Percentiles rank a stretch among this genome's conserved stretches.
These are phyloP conservation scores for Pythium oligandrum DNA, from an alignment of 352 stramenopile species.

Conservation along the genomic window DNA sequence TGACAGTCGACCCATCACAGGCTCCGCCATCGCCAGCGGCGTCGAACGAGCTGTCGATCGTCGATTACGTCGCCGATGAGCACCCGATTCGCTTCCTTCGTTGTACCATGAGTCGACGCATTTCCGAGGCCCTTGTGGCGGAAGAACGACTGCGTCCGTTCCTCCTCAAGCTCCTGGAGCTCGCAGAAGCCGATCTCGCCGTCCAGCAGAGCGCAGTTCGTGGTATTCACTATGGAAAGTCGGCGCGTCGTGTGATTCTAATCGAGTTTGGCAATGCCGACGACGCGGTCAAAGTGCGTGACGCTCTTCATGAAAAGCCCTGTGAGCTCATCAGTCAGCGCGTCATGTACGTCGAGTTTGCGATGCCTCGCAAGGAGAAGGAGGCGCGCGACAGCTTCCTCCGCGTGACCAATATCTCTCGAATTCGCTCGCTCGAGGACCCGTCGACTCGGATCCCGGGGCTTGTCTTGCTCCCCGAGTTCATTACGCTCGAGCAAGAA, in stretches of 20 bases:
- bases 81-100: conserved; percentile 48
- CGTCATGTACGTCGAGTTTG: conserved; percentile 74
- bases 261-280: conserved; percentile 23
- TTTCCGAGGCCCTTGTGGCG: conserved; percentile 43
- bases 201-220: conserved; percentile 20
- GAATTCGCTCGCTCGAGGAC: conserved; percentile 31
- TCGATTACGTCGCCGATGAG: conserved; percentile 15
- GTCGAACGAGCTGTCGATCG: conserved; percentile 17
- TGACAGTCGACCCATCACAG: too few relatives aligned
- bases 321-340: conserved; percentile 48
- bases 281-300: conserved; percentile 22
- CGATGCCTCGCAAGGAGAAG: conserved; percentile 56
- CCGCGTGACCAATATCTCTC: conserved; percentile 53
- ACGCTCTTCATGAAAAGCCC: conserved; percentile 50
- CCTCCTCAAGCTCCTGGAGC: conserved; percentile 26
- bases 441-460: conserved; percentile 48
- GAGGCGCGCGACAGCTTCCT: conserved; percentile 56
- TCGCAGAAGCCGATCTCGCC: not conserved
- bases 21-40: too few relatives aligned
- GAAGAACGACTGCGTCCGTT: conserved; percentile 48
- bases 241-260: conserved; percentile 46
- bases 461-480: conserved; percentile 55
- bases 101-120: conserved; percentile 66
- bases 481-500: conserved; percentile 62
- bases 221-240: conserved; percentile 52